These are phyloP conservation scores for Crucibulum laeve DNA, from an alignment of 768 basidiomycete genomes.

Conservation along the genomic window DNA sequence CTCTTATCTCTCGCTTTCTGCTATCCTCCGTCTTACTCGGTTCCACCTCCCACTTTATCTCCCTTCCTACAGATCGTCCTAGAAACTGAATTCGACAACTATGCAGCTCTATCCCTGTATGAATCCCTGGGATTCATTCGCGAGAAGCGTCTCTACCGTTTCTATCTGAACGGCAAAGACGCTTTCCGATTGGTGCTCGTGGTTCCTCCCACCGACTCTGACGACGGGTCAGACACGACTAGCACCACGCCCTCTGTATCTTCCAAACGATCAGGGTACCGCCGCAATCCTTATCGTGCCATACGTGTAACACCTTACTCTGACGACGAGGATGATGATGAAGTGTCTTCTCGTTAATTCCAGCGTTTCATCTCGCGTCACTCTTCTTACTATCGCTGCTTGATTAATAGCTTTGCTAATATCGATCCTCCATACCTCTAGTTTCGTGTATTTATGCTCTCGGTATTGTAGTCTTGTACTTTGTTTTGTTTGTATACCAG, in stretches of 20 bases:
- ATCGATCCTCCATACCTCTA: too few relatives aligned
- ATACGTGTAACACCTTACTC: slow-evolving; percentile 41
- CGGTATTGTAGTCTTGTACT: too few relatives aligned
- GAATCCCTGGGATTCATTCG: slow-evolving; percentile 91
- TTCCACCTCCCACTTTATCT: not conserved
- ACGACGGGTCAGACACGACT: slow-evolving; percentile 25
- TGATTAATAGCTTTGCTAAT: too few relatives aligned
- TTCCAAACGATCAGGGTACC: slow-evolving; percentile 6
- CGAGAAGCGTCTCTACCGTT: slow-evolving; percentile 91
- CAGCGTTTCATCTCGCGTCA: too few relatives aligned
- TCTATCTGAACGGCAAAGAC: slow-evolving; percentile 97
- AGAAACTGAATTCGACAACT: slow-evolving; percentile 95
- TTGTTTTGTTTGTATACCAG: too few relatives aligned
- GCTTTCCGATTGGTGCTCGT: slow-evolving; percentile 80
- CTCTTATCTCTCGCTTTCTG: slow-evolving; percentile 1
- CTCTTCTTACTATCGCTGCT: too few relatives aligned
- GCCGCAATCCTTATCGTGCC: slow-evolving; percentile 30
- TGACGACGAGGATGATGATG: slow-evolving; percentile 39
- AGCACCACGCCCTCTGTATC: slow-evolving; percentile 6
- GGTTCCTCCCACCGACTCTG: slow-evolving; percentile 38
- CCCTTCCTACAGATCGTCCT: slow-evolving; percentile 65
- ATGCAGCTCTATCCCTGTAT: slow-evolving; percentile 83
- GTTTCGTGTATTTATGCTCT: too few relatives aligned
- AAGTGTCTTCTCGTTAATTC: slow-evolving; percentile 32
- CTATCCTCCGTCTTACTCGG: not conserved